phyloP scores from a whole-genome alignment of 2,329 filamentous ascomycete species.

The Fusarium liriodendri region DNA sequence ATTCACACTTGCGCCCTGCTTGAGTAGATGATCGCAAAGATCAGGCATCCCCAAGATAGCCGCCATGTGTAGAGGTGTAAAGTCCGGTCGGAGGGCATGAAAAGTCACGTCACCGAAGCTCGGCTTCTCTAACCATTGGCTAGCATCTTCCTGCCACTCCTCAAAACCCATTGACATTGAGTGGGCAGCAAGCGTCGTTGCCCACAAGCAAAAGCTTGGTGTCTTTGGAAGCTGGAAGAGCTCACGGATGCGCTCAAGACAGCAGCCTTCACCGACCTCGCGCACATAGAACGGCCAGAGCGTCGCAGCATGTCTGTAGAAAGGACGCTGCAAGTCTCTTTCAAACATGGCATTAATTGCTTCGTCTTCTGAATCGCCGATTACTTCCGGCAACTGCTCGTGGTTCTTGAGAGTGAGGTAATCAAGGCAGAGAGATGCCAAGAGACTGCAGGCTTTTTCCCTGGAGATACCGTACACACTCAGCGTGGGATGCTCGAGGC shows the following conservation, averaged over 20 bases:
- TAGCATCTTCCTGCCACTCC: too few species aligned
- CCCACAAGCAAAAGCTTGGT: background rate
- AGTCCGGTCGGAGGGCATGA: background rate
- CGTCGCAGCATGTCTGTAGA: background rate
- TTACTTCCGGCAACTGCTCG: background rate
- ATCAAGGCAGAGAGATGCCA: background rate
- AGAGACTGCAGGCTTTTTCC: background rate
- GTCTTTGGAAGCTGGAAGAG: background rate
- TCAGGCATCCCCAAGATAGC: background rate
- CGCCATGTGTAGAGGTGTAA: conserved; percentile 18
- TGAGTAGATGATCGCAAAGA: background rate
- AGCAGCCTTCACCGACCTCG: background rate
- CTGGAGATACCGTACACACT: too few species aligned
- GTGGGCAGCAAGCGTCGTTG: fast-evolving
- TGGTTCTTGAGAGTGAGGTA: background rate
- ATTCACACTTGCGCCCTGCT: background rate
- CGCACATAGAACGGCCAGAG: background rate
- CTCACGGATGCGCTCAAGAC: background rate
- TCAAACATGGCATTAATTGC: fast-evolving
- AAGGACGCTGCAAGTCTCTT: background rate
- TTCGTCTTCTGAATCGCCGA: fast-evolving
- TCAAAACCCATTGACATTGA: too few species aligned
- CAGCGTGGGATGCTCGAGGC: too few species aligned
- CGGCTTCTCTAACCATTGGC: too few species aligned
- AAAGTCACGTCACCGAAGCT: too few species aligned